A percentile compares a stretch with the other conserved stretches of the same genome.
phyloP scores from a whole-genome alignment of 78 protist genomes.

The Emiliania huxleyi region DNA sequence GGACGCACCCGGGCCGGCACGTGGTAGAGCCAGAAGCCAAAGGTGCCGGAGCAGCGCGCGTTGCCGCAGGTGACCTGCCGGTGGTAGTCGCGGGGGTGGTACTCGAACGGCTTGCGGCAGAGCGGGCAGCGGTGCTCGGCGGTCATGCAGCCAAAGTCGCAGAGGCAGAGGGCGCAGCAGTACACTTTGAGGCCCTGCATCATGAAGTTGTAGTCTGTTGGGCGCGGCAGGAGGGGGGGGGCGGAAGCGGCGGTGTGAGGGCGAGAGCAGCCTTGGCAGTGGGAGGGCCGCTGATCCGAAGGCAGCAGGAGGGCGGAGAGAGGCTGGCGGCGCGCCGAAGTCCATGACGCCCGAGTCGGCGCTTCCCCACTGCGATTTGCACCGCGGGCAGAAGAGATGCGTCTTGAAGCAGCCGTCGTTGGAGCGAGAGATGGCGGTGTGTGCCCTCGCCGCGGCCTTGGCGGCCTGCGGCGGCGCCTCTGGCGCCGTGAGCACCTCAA shows the following conservation, averaged over 20 bases:
- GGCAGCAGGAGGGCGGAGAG: no score
- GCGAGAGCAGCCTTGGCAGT: no score
- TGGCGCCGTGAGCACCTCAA: not conserved
- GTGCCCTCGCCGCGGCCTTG: not conserved
- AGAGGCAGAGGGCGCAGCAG: not conserved
- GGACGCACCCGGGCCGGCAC: not conserved
- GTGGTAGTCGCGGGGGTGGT: not conserved
- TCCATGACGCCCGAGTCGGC: not conserved
- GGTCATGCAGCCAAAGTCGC: conserved; percentile 1
- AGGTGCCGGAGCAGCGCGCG: not conserved
- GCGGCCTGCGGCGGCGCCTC: not conserved
- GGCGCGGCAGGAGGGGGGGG: no score
- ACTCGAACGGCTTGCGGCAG: not conserved
- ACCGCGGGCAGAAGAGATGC: not conserved
- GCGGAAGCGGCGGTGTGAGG: no score
- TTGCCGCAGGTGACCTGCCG: not conserved
- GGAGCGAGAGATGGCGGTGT: not conserved
- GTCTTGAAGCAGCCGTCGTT: not conserved
- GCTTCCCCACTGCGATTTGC: not conserved
- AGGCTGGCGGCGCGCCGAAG: no score
- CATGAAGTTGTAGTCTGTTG: no score
- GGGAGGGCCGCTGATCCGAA: no score
- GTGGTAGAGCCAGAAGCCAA: not conserved
- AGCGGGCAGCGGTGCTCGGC: not conserved
- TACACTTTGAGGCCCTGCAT: not conserved